Base-by-base conservation (phyloP, 208 protist species). In the Zelonia costaricensis region DNA sequence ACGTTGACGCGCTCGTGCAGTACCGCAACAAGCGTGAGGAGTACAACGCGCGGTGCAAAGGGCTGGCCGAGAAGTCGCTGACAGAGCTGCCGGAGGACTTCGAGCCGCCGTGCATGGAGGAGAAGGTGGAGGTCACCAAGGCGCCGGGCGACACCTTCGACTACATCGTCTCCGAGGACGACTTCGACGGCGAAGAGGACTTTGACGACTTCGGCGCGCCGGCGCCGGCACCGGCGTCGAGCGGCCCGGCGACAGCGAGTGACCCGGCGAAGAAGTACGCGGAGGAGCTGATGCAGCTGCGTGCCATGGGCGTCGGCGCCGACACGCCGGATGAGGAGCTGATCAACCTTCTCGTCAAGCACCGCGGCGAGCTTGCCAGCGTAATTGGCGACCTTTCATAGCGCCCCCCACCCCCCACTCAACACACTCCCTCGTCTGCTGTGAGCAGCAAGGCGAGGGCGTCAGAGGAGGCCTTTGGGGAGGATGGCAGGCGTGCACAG, bases 1-100 rank as follows among this genome's bases (percentile, higher is more conserved):
- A 99, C 74, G 94, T 99, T 7, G 92, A 97, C 57, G 95, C 96
- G 9, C 64, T 96, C 22, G 93, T 93, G 52, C 77, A 90, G 64
- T 96, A 82, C 61, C 83, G 92, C 59, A 92, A 90, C 49, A 73
- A 92, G 44, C 81, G 82, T 25, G 55, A 55, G 6, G 69, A 45
- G 23, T 98, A 88, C 62, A 73, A 88, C 22, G 58, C 58, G 4
- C 70, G 67, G 62, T 92, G 86, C 63, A 63, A 57, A 5, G 65
- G 84, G 47, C 46, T 97, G 15, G 84, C 91, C 3, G 73, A 91
- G 18, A 97, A 97, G 65, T 94, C 96, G 9, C 79, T 95, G n/a
- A 51, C 49, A 1, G 82, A 93, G 59, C 84, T 98, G 58, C 96
- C 96, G 16, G 65, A 64, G 0, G 82, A 95, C 65, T 97, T 94